Base-by-base conservation (phyloP, 2,329 filamentous ascomycete genomes). In the Monosporascus sp. region DNA sequence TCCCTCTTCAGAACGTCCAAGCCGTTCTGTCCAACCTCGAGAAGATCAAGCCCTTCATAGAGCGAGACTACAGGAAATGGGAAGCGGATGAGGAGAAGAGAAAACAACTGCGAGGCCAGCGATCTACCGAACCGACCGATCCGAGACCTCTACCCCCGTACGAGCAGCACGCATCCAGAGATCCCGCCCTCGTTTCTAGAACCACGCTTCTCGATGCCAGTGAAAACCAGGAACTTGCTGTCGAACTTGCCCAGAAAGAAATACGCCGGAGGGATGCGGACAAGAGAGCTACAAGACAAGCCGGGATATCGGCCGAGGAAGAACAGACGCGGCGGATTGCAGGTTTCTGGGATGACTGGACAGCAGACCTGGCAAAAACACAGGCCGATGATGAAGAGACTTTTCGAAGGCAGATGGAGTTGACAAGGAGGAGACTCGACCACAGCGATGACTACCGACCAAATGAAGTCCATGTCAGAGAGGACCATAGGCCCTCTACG, bases 31-130 rank as follows among this genome's bases (percentile, higher is more conserved):
- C 79, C 56, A 82, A 86, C 58, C 77, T 99, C 31, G 92, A 97
- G 69, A 72, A 78, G 8, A 78, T 97, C 53, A 94, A 91, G 64
- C 91, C 91, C 1, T 80, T 86, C 19, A 88, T 99, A 51, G 84
- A 87, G 46, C 79, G 78, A 57, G 80, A 86, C 16, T 85, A 89
- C 65, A 78, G 86, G n/a, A 78, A 80, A 52, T 93, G 89, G 80
- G 68, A 78, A 54, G 78, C 81, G 52, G 74, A 79, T 74, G 72
- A 78, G 45, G 71, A 75, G 8, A 70, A 68, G 24, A 73, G 68
- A 60, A 65, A 69, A 54, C 59, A 61, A 51, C 51, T 56, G 58
- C 54, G 46, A 43, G 16, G 56, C 48, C 40, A 64, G 41, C 52
- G 64, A 3, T 45, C 59, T 45, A 45, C 48, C n/a, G 55, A 48